Evolutionary conservation across 163 green algal genomes (phyloP).

Genomic region (Scenedesmus sp.): DNA sequence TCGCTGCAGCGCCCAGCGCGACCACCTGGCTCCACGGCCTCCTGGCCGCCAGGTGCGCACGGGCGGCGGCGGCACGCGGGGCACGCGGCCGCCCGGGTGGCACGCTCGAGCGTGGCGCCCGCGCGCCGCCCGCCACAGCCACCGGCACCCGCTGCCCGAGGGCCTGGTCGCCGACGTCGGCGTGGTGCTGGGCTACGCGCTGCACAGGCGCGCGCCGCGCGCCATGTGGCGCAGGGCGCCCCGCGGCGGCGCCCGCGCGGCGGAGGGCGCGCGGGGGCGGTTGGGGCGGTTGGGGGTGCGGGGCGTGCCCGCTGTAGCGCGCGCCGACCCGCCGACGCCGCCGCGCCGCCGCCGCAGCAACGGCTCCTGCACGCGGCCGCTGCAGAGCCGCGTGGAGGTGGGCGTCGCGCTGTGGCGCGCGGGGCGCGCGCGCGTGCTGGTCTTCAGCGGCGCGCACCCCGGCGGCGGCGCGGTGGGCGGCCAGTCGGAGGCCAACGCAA

Average conservation of each 20-base stretch:
- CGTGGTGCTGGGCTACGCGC: constrained; percentile 40
- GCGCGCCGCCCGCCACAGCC: not conserved
- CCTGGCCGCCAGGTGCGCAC: constrained; percentile 37
- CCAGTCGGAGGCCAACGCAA: constrained; percentile 56
- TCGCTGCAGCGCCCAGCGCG: constrained; percentile 52
- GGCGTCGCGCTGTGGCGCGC: constrained; percentile 4
- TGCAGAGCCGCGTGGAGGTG: constrained; percentile 47
- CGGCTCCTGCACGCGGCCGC: constrained; percentile 41
- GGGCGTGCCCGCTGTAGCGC: not conserved
- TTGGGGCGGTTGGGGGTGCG: no score
- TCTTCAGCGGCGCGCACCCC: constrained; percentile 52
- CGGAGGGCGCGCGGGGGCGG: no score
- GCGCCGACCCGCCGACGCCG: no score
- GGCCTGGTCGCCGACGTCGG: constrained; percentile 1
- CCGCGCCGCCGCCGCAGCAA: constrained; percentile 32
- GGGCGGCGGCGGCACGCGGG: no score
- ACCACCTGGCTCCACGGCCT: constrained; percentile 42
- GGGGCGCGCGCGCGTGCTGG: constrained; percentile 24
- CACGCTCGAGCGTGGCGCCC: no score
- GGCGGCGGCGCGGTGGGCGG: constrained; percentile 30
- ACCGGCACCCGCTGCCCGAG: constrained; percentile 3
- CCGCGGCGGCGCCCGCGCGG: no score
- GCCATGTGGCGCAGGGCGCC: no score
- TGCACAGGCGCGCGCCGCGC: no score
- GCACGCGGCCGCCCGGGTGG: no score